A percentile compares a stretch with the other conserved stretches of the same genome.
phyloP scores from a whole-genome alignment of 129 eudicot species.

The Escallonia rubra region DNA sequence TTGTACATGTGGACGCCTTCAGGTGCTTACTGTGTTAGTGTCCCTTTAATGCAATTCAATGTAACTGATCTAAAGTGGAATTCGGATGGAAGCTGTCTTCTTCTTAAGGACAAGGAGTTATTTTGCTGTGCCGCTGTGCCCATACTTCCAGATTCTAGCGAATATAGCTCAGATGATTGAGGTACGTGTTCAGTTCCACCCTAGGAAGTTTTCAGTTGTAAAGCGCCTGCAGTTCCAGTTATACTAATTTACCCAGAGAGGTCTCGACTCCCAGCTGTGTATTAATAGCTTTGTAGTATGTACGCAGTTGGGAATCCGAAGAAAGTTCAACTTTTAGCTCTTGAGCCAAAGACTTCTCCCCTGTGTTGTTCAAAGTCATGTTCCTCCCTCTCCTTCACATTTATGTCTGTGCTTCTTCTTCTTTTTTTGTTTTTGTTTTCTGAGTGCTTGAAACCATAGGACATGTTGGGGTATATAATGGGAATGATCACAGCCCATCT shows the following conservation, averaged over 20 bases:
- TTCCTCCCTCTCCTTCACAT: no score
- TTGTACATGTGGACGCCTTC: constrained; percentile 99
- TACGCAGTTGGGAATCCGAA: constrained; percentile 3
- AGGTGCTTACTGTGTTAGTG: constrained; percentile 90
- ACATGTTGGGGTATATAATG: no score
- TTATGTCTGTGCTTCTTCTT: no score
- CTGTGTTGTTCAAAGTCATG: no score
- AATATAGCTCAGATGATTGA: constrained; percentile 90
- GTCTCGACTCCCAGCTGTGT: not conserved
- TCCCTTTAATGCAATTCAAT: constrained; percentile 69
- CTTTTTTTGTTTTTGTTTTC: no score
- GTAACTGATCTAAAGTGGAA: constrained; percentile 87
- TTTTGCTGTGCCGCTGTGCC: constrained; percentile 90
- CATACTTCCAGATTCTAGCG: constrained; percentile 65
- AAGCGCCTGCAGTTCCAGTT: not conserved
- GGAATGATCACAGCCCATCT: no score
- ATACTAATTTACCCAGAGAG: not conserved
- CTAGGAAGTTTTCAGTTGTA: constrained; percentile 4
- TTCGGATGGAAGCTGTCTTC: constrained; percentile 75
- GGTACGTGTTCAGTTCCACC: constrained; percentile 6
- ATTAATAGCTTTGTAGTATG: not conserved
- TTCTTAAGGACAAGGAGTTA: constrained; percentile 79
- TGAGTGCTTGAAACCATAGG: no score
- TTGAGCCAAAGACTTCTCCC: no score
- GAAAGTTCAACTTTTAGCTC: no score